Conservation (phyloP, 1,139 yeast genomes). For the Saccharomycopsis hybrid region DNA sequence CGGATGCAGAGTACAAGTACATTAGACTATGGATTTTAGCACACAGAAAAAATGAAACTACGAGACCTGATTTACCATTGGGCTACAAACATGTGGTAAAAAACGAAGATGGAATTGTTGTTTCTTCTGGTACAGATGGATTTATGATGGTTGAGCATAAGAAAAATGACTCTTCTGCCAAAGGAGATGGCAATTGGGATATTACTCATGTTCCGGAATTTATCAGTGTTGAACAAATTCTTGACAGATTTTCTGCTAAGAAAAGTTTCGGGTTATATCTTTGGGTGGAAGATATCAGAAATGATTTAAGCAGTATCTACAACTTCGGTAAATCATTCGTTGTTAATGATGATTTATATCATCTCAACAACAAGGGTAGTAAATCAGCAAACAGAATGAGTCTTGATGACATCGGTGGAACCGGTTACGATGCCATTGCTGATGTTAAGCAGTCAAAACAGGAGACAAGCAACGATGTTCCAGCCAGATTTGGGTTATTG, state of each 20-base stretch:
- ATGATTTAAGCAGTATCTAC: conserved; percentile 25
- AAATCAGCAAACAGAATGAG: too few relatives aligned
- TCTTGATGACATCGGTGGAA: too few relatives aligned
- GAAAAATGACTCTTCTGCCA: neutral
- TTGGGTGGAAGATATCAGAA: conserved; percentile 28
- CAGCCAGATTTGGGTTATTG: neutral
- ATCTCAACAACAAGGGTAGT: conserved; percentile 23
- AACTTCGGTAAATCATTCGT: conserved; percentile 24
- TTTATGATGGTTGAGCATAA: neutral
- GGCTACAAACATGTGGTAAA: conserved; percentile 30
- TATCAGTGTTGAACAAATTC: conserved; percentile 35
- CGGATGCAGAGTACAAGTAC: conserved; percentile 25
- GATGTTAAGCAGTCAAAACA: neutral
- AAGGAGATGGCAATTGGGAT: too few relatives aligned
- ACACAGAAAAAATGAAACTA: conserved; percentile 68
- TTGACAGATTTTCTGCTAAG: conserved; percentile 29
- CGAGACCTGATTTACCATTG: conserved; percentile 54
- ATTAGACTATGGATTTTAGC: conserved; percentile 62
- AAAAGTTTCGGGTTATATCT: conserved; percentile 21
- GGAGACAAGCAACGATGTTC: neutral
- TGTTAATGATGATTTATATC: conserved; percentile 27
- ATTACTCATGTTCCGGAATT: neutral
- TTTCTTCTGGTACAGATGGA: conserved; percentile 14
- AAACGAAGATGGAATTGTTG: conserved; percentile 26
- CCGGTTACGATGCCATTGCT: neutral